Conservation (phyloP, 2,329 filamentous ascomycete genomes). For the Fusarium ramigenum region DNA sequence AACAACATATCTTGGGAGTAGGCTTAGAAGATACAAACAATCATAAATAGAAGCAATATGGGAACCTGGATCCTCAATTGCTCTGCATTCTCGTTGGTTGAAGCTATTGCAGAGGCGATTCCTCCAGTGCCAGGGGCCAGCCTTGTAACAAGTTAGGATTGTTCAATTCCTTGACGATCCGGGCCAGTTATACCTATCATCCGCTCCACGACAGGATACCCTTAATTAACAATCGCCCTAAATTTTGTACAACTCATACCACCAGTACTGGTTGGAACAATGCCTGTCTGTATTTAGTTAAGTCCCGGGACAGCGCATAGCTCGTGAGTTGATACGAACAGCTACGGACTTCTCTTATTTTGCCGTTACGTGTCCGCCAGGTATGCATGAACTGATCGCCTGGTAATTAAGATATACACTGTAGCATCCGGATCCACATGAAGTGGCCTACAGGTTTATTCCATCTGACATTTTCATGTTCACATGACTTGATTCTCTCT, state of each 20-base stretch:
- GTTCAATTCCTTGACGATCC: conserved; percentile 15
- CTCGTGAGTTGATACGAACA: conserved; percentile 19
- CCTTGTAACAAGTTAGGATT: conserved; percentile 19
- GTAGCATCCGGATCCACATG: not conserved
- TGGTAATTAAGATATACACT: not conserved
- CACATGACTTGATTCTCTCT: not conserved
- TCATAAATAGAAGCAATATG: conserved; percentile 13
- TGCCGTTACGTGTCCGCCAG: conserved; percentile 24
- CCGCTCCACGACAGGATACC: conserved; percentile 11
- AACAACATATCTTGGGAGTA: not conserved
- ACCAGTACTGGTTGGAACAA: conserved; percentile 15
- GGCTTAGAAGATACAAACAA: not conserved
- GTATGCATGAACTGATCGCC: not conserved
- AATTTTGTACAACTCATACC: conserved; percentile 16
- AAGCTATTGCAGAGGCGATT: conserved; percentile 9
- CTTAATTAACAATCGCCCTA: conserved; percentile 3
- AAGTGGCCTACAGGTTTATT: not conserved
- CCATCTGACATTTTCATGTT: not conserved
- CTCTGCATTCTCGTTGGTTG: conserved; percentile 4
- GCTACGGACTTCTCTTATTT: conserved; percentile 11
- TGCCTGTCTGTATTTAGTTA: conserved; percentile 15
- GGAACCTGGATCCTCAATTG: not conserved
- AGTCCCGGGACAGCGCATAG: conserved; percentile 21
- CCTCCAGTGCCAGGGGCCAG: conserved; percentile 8
- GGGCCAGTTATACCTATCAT: conserved; percentile 1